Evolutionary conservation across 768 basidiomycete species (phyloP), one percentile per base, ranked within the genome.

Genomic region (Filobasidium wieringae): DNA sequence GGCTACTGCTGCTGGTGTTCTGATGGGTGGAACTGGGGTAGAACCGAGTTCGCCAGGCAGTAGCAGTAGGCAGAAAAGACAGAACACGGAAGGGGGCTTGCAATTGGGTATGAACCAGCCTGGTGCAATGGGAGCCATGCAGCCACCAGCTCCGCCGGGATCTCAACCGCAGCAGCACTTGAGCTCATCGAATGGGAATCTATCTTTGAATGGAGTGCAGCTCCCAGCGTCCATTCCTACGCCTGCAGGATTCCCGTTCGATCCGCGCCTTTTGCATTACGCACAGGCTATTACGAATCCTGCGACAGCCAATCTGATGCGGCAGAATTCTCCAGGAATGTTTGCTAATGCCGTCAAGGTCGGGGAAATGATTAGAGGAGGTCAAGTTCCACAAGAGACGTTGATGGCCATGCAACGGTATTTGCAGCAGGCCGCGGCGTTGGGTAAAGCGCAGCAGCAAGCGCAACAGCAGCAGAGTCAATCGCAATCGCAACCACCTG

Each of bases 321-420:
- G 55, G 9, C 60, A 61, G 17, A 63, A 66, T 30, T 30, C 52
- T 8, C 70, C 70, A 1, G 50, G 27, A 12, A n/a, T 69, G 17
- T 26, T 68, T 2, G 45, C 39, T 4, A 53, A 60, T 7, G 59
- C 63, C 2, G 50, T 56, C 32, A 49, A 59, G 17, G 70, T 68
- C 2, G 26, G 47, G 7, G 36, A 50, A n/a, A 52, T 66, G 41
- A 3, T 70, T 0, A 55, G 58, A 11, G 37, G 56, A 7, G 66
- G 67, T 5, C 37, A 24, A 14, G 56, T 71, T 1, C 47, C 49
- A 14, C 53, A 45, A 14, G 68, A 70, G 17, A 59, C 61, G 12
- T 33, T 73, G 19, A 51, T 57, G 19, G 51, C 64, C 36, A 73
- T 73, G 72, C 61, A 63, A 27, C 55, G 63, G 57, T 56, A 57